Evolutionary conservation across 441 rosid genomes (phyloP).

Genomic region (Hura crepitans): DNA sequence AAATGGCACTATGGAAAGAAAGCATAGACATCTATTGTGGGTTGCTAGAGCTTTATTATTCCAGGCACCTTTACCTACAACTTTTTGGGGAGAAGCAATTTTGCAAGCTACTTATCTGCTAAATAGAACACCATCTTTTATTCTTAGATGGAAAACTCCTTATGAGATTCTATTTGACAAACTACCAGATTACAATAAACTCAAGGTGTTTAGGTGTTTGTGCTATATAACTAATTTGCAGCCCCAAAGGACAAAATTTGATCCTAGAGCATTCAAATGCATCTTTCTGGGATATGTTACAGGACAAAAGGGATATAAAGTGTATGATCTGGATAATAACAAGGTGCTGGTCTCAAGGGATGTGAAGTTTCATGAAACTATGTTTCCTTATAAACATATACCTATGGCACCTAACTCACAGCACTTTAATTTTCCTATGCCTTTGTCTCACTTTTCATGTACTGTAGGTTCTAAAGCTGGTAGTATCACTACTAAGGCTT

Average conservation of each 20-base stretch:
- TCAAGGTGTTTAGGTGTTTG: neutral
- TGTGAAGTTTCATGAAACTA: neutral
- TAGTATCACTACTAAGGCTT: too few species aligned
- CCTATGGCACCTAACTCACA: too few species aligned
- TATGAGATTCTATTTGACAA: too few species aligned
- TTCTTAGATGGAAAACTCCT: too few species aligned
- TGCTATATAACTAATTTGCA: neutral
- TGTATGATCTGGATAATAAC: neutral
- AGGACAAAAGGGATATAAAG: neutral
- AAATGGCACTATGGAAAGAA: neutral
- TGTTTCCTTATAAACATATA: too few species aligned
- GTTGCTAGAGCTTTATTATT: neutral
- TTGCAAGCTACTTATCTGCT: neutral
- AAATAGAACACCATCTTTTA: neutral
- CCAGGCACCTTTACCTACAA: neutral
- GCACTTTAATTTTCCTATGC: too few species aligned
- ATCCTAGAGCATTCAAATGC: too few species aligned
- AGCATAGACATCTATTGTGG: too few species aligned
- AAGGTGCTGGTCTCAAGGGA: neutral
- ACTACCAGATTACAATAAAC: too few species aligned
- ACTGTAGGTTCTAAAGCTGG: too few species aligned
- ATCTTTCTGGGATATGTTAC: neutral
- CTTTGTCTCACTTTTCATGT: too few species aligned
- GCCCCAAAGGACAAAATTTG: neutral
- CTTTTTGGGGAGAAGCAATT: neutral